phyloP scores from a whole-genome alignment of 2,329 filamentous ascomycete species.

The Xylariomycetidae sp. region DNA sequence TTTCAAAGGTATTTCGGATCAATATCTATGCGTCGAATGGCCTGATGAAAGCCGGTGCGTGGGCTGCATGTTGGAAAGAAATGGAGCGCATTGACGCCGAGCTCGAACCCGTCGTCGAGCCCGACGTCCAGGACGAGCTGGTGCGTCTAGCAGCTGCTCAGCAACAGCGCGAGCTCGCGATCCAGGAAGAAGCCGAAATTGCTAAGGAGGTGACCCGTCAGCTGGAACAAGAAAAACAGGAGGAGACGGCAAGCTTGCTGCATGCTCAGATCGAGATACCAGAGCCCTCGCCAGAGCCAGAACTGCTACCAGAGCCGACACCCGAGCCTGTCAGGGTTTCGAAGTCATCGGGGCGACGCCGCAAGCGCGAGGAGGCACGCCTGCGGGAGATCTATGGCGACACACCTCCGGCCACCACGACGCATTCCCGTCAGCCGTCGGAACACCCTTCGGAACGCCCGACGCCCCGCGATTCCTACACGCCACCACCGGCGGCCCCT shows the following conservation, averaged over 20 bases:
- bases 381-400: conserved; percentile 51
- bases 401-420: conserved; percentile 12
- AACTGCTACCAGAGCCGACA: conserved; percentile 5
- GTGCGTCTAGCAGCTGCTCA: conserved; percentile 47
- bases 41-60: conserved; percentile 85
- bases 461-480: conserved; percentile 22
- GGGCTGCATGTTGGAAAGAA: conserved; percentile 90
- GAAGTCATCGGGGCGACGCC: conserved; percentile 20
- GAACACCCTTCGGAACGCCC: background rate
- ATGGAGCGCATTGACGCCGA: conserved; percentile 99
- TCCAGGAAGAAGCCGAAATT: conserved; percentile 26
- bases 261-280: conserved; percentile 25
- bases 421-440: conserved; percentile 3
- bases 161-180: conserved; percentile 31
- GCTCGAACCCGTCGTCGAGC: conserved; percentile 68
- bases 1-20: conserved; percentile 63
- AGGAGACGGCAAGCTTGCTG: conserved; percentile 17
- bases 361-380: conserved; percentile 43
- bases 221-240: conserved; percentile 29
- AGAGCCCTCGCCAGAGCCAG: conserved; percentile 10
- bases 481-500: conserved; percentile 18
- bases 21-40: conserved; percentile 95
- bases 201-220: conserved; percentile 28
- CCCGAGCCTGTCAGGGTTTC: conserved; percentile 5
- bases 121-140: conserved; percentile 54